Evolutionary conservation across 2,329 filamentous ascomycete species (phyloP).

Genomic region (Colletotrichum liriopes): DNA sequence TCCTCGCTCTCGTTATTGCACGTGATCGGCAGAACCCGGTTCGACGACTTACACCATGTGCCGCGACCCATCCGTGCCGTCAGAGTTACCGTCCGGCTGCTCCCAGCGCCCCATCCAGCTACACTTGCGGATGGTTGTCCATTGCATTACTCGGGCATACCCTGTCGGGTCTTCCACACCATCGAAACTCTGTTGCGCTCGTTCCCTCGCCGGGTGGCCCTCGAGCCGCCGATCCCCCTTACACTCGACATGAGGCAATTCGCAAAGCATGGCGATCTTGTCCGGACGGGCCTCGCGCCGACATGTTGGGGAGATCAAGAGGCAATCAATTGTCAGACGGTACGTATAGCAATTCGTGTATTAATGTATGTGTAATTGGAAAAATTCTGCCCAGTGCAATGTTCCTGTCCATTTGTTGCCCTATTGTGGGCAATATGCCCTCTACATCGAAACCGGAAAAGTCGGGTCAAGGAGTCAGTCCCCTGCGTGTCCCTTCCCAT

Average conservation of each 20-base stretch:
- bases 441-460: neutral
- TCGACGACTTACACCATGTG: neutral
- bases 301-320: neutral
- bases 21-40: neutral
- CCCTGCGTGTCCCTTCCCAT: neutral
- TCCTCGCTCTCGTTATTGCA: neutral
- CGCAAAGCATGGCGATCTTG: slow-evolving; percentile 8
- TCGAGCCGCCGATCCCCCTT: slow-evolving; percentile 11
- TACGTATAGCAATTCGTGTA: neutral
- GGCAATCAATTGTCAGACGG: neutral
- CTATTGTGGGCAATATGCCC: neutral
- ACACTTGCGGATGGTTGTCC: neutral
- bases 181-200: slow-evolving; percentile 14
- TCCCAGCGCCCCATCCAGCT: slow-evolving; percentile 1
- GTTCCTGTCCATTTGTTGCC: neutral
- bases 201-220: slow-evolving; percentile 2
- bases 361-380: neutral
- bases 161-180: slow-evolving; percentile 6
- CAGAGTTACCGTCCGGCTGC: slow-evolving; percentile 13
- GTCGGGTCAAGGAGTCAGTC: neutral
- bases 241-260: slow-evolving; percentile 12
- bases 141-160: slow-evolving; percentile 7
- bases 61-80: slow-evolving; percentile 5
- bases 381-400: neutral
- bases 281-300: neutral